Base-by-base conservation (phyloP, 2,329 filamentous ascomycete genomes). In the Fusarium lateritium region DNA sequence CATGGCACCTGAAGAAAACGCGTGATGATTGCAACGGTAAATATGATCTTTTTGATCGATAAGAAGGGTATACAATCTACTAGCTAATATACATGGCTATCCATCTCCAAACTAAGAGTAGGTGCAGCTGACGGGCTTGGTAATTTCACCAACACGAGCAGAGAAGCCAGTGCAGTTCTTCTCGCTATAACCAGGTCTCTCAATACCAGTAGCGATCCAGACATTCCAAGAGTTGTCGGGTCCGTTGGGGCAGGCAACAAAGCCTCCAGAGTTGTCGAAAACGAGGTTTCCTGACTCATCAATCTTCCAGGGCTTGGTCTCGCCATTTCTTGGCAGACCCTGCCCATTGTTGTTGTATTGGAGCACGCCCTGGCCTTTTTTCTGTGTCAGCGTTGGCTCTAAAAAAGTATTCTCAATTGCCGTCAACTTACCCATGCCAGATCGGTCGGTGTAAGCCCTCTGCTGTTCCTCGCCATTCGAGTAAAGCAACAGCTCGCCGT, bases 381-480 rank as follows among this genome's bases (percentile, higher is more conserved):
- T 11, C 0, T 3, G n/a, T 11, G 7, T 51, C 33, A 55, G 19
- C 13, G 8, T 15, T 21, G 3, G 21, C 36, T 7, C 7, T 3
- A 9, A 17, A 13, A 31, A 11, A 28, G 3, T 28, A 10, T 5
- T 8, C 1, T 7, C 4, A 14, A 1, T 2, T 4, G 7, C 5
- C 6, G 10, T 7, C 0, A 13, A 68, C 82, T 42, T 83, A 83
- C 85, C 87, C 86, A 88, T 88, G 72, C 85, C 87, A 26, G 86
- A 88, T 43, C 84, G 85, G 76, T 90, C 87, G 36, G 83, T 84
- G 65, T 75, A 89, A 56, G 87, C 60, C 70, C 84, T 77, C 79
- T 89, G 88, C 15, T 60, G 56, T 15, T 79, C 76, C 36, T 74
- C 79, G 6, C 77, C 79, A 19, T 72, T 70, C 34, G 80, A 69